Evolutionary conservation across 768 basidiomycete genomes (phyloP).

Genomic region (Phanerodontia chrysosporium): DNA sequence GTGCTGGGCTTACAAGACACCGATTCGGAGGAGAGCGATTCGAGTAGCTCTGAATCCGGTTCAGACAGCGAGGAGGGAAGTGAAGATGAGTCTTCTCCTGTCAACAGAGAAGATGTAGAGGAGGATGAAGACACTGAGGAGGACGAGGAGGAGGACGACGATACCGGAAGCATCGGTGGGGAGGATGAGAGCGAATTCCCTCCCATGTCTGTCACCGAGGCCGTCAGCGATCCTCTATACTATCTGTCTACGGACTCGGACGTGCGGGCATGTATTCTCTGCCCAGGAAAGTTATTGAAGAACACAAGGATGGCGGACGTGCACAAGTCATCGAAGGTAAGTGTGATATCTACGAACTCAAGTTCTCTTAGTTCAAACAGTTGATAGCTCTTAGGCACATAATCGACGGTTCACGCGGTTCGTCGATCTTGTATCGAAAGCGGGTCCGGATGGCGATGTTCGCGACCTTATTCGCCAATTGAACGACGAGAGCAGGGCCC

Average conservation of each 20-base stretch:
- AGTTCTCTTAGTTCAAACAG: neutral
- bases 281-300: slow-evolving; percentile 72
- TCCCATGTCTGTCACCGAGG: slow-evolving; percentile 52
- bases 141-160: slow-evolving; percentile 23
- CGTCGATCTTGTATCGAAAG: slow-evolving; percentile 33
- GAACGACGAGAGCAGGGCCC: slow-evolving; percentile 2
- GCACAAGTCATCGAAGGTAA: slow-evolving; percentile 62
- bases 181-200: slow-evolving; percentile 27
- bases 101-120: slow-evolving; percentile 16
- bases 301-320: slow-evolving; percentile 47
- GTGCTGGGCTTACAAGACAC: slow-evolving; percentile 67
- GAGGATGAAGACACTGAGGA: slow-evolving; percentile 12
- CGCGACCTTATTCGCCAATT: slow-evolving; percentile 34
- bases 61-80: slow-evolving; percentile 16
- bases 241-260: slow-evolving; percentile 51
- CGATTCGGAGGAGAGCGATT: slow-evolving; percentile 66
- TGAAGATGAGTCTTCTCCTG: slow-evolving; percentile 14
- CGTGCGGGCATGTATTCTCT: slow-evolving; percentile 57
- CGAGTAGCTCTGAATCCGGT: slow-evolving; percentile 27
- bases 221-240: slow-evolving; percentile 61
- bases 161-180: slow-evolving; percentile 23
- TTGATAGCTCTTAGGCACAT: slow-evolving; percentile 47
- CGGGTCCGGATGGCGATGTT: slow-evolving; percentile 43
- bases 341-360: slow-evolving; percentile 23
- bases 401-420: slow-evolving; percentile 55